Base-by-base conservation (phyloP, 441 rosid species). In the Croton setiger region DNA sequence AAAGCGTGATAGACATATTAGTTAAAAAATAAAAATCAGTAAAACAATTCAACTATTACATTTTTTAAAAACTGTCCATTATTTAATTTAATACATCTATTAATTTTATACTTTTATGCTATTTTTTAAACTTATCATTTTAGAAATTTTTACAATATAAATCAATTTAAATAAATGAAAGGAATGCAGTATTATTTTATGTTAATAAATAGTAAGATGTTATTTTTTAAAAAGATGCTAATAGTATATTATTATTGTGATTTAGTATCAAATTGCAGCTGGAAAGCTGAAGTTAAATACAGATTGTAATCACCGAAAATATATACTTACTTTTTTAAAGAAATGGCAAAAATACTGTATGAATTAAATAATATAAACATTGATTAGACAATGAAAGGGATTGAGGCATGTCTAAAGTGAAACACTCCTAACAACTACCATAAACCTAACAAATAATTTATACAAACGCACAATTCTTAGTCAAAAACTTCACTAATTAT, bases 401-500 rank as follows among this genome's bases (percentile, higher is more conserved):
- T 17, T 64, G 45, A 53, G 21, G 74, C 48, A 64, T 51, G 65
- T 33, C 62, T 58, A 66, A 75, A 64, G 77, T 49, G 64, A 64
- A 64, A 63, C 56, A 45, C 68, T 55, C 71, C 55, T 63, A 76
- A 60, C 71, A 39, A 66, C 69, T 66, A 53, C 69, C 10, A 64
- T 44, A 36, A 59, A 59, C 23, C 43, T 9, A 4, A 11, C 15
- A 11, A 48, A 74, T 70, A 41, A 64, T 56, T 74, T 68, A 78
- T 53, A 49, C 41, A 53, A 44, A 35, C 33, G 63, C 53, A 63
- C 23, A 79, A 79, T 80, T 74, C 74, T 67, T 79, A 83, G 86
- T 87, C 84, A 81, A 83, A 84, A 84, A 81, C 80, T 27, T 66
- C 5, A 63, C 60, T 60, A 67, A 35, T 49, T 60, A 33, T 45